Evolutionary conservation across 257 asterid genomes (phyloP).

Genomic region (Solanum paucissectum): DNA sequence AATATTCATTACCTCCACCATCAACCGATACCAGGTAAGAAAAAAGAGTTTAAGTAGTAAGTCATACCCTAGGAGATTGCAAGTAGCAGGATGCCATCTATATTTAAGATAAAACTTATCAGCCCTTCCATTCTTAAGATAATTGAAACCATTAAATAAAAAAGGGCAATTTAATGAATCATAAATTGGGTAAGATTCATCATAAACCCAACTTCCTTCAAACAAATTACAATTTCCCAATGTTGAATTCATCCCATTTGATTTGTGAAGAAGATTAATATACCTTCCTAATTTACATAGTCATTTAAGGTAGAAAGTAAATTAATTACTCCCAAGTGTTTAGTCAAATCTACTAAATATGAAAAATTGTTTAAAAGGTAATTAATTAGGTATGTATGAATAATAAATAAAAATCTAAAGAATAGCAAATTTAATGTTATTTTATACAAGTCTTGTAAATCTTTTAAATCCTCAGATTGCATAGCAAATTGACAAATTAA

Average conservation of each 20-base stretch:
- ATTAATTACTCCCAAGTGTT: neutral
- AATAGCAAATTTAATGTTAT: too few species aligned
- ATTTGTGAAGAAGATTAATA: neutral
- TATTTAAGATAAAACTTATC: slow-evolving; percentile 24
- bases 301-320: too few species aligned
- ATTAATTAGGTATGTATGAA: neutral
- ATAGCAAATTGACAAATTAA: neutral
- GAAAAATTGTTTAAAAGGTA: neutral
- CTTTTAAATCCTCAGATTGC: too few species aligned
- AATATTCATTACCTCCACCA: too few species aligned
- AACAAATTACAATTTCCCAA: slow-evolving; percentile 25
- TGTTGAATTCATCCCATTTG: neutral
- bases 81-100: slow-evolving; percentile 29
- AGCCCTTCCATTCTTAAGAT: slow-evolving; percentile 35
- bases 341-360: neutral
- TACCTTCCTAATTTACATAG: too few species aligned
- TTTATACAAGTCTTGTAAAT: too few species aligned
- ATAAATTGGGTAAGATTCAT: slow-evolving; percentile 41
- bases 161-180: slow-evolving; percentile 29
- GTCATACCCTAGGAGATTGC: slow-evolving; percentile 39
- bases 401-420: neutral
- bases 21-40: too few species aligned
- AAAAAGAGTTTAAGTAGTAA: neutral
- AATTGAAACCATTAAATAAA: slow-evolving; percentile 28
- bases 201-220: slow-evolving; percentile 39